A percentile compares a stretch with the other conserved stretches of the same genome.
Evolutionary conservation across 2,329 filamentous ascomycete genomes (phyloP).

Genomic region (Aureobasidium sp.): DNA sequence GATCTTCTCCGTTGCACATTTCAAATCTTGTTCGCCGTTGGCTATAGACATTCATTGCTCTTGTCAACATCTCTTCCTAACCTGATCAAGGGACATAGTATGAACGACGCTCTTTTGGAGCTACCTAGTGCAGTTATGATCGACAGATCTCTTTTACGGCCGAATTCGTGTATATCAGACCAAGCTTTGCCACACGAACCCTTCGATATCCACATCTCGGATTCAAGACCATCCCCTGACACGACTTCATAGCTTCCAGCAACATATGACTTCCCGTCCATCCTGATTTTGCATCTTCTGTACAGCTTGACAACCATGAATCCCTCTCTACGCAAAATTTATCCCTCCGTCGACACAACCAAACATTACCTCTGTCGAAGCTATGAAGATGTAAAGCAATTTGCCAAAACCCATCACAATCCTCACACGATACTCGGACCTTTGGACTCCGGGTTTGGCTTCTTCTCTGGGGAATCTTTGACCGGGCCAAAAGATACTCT

Average conservation of each 20-base stretch:
- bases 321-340: neutral
- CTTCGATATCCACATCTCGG: neutral
- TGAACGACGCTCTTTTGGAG: no score
- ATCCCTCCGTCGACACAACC: neutral
- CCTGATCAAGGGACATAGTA: no score
- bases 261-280: neutral
- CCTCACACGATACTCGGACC: neutral
- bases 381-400: neutral
- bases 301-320: no score
- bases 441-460: neutral
- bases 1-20: no score
- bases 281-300: neutral
- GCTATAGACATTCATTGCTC: no score
- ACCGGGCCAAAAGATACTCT: neutral
- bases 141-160: neutral
- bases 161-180: neutral
- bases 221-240: neutral
- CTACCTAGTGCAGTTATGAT: no score
- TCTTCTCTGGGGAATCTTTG: neutral
- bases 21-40: no score
- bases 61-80: no score
- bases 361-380: neutral
- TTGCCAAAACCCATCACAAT: neutral
- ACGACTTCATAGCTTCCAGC: neutral
- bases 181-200: neutral